Conservation (phyloP, 129 eudicot species). For the Cynara cardunculus region DNA sequence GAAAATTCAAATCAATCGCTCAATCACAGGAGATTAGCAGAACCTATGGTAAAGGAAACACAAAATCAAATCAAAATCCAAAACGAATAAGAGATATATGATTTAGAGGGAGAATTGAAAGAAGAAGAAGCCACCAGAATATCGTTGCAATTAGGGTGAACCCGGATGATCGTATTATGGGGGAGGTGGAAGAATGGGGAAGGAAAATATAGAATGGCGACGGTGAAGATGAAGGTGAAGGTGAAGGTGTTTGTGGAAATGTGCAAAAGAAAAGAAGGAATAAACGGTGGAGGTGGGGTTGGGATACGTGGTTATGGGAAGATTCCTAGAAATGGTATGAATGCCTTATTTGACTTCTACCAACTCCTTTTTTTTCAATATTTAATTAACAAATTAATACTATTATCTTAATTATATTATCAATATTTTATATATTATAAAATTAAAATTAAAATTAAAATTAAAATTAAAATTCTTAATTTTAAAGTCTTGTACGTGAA, state of each 20-base stretch:
- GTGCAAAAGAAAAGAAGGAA: slow-evolving; percentile 12
- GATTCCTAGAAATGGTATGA: slow-evolving; percentile 25
- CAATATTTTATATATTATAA: too few species aligned
- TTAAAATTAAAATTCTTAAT: too few species aligned
- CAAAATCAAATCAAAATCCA: not conserved
- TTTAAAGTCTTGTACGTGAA: too few species aligned
- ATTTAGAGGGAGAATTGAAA: not conserved
- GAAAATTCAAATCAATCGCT: slow-evolving; percentile 27
- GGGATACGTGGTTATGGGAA: slow-evolving; percentile 42
- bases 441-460: too few species aligned
- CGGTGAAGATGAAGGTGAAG: not conserved
- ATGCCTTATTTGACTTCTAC: not conserved
- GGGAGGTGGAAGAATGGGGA: not conserved
- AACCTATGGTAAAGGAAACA: slow-evolving; percentile 3
- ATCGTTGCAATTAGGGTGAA: slow-evolving; percentile 16
- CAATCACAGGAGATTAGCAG: not conserved
- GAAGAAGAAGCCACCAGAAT: slow-evolving; percentile 8
- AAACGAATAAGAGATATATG: not conserved
- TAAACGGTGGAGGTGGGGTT: slow-evolving; percentile 15
- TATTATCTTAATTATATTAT: too few species aligned
- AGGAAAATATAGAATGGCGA: not conserved
- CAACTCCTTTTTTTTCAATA: too few species aligned
- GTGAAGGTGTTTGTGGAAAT: slow-evolving; percentile 13
- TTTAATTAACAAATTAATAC: too few species aligned
- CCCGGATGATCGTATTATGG: slow-evolving; percentile 7